Percentiles rank a stretch among this genome's conserved stretches.
These are phyloP conservation scores for Zea mays DNA, from an alignment of 176 grass and related monocot species.

Conservation along the genomic window DNA sequence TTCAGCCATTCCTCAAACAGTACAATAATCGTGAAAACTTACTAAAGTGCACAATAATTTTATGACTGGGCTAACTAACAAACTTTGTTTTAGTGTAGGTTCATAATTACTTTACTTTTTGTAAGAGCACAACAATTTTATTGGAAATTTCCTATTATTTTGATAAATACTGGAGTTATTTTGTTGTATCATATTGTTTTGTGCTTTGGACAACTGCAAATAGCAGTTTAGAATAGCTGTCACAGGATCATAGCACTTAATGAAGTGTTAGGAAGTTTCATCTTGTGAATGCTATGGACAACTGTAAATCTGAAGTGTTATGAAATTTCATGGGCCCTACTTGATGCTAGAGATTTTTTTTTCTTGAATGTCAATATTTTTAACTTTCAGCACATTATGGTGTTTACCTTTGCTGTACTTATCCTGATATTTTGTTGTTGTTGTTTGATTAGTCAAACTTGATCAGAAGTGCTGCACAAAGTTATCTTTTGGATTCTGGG, in stretches of 20 bases:
- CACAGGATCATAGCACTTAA: background rate
- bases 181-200: background rate
- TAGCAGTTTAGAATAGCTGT: conserved; percentile 6
- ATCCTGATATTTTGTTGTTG: conserved; percentile 40
- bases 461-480: conserved; percentile 80
- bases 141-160: conserved; percentile 8
- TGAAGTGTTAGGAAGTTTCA: conserved; percentile 8
- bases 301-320: background rate
- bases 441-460: conserved; percentile 73
- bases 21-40: conserved; percentile 30
- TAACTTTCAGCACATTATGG: background rate
- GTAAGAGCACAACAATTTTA: conserved; percentile 4
- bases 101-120: background rate
- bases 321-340: conserved; percentile 4
- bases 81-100: conserved; percentile 16
- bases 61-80: background rate
- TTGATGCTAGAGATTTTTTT: conserved; percentile 24
- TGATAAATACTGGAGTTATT: background rate
- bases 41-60: background rate
- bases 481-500: conserved; percentile 87
- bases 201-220: background rate
- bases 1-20: background rate
- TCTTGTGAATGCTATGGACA: conserved; percentile 18
- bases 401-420: conserved; percentile 14
- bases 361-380: background rate